Conservation (phyloP, 2,329 filamentous ascomycete species). For the Calonectria pseudoreteaudii region DNA sequence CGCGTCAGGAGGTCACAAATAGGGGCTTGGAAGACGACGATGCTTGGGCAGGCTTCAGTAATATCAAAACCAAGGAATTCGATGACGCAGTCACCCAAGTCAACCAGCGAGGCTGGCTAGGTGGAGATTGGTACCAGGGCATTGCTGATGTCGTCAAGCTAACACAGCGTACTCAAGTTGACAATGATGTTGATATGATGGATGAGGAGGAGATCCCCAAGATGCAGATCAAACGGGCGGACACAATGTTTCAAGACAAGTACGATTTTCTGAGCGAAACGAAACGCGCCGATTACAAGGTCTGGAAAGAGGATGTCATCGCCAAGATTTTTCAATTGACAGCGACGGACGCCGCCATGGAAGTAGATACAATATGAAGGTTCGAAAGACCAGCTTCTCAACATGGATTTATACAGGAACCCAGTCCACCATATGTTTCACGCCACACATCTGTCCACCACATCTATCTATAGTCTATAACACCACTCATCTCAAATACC, state of each 20-base stretch:
- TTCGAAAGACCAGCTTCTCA: slow-evolving; percentile 40
- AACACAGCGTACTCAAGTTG: slow-evolving; percentile 47
- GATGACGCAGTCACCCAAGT: slow-evolving; percentile 72
- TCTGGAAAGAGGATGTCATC: slow-evolving; percentile 74
- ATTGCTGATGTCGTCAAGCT: slow-evolving; percentile 65
- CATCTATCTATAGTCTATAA: slow-evolving; percentile 7
- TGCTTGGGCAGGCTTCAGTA: slow-evolving; percentile 66
- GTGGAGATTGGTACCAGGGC: slow-evolving; percentile 72
- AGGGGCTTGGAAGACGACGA: slow-evolving; percentile 58
- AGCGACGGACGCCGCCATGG: slow-evolving; percentile 46
- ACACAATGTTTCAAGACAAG: slow-evolving; percentile 81
- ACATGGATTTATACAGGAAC: slow-evolving; percentile 39
- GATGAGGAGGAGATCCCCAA: slow-evolving; percentile 50
- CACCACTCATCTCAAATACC: not conserved
- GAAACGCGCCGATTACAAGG: slow-evolving; percentile 69
- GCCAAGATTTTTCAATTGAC: slow-evolving; percentile 63
- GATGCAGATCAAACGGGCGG: slow-evolving; percentile 61
- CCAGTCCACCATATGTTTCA: slow-evolving; percentile 27
- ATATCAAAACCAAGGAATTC: slow-evolving; percentile 65
- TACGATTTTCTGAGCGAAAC: slow-evolving; percentile 78
- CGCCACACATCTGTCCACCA: slow-evolving; percentile 12
- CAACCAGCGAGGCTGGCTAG: slow-evolving; percentile 67
- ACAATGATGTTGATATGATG: slow-evolving; percentile 49
- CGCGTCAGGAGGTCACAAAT: slow-evolving; percentile 55
- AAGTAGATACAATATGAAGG: slow-evolving; percentile 47